Evolutionary conservation across 176 grass and related monocot genomes (phyloP), one percentile per base, ranked within the genome.

Genomic region (Zea luxurians): DNA sequence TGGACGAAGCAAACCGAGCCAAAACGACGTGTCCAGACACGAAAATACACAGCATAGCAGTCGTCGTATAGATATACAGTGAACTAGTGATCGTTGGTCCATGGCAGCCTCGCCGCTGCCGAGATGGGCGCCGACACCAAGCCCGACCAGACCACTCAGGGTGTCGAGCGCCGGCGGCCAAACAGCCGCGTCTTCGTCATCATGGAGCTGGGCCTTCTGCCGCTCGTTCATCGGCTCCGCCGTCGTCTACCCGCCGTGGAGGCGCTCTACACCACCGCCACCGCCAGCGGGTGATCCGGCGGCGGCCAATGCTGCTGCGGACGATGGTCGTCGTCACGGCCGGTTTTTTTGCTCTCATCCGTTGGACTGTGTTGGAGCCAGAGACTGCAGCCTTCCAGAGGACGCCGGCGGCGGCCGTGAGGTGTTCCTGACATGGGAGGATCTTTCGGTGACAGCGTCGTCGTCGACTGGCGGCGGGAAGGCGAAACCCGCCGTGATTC

Each of bases 101-200:
- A 89, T 90, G 88, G 84, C 80, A 17, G 44, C 70, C 0, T 83
- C 84, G 8, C 84, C 88, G 0, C 42, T 90, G 18, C 88, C 81
- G 0, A 59, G 59, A 54, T 90, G 88, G 84, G 85, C 77, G 0
- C 88, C 77, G 6, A 87, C 59, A 41, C 88, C 88, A 0, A 86
- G 83, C 50, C 84, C 84, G 0, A 78, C 58, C 27, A 79, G 76
- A 43, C 84, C 84, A 10, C 71, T 84, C 17, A 48, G 50, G 17
- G 42, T 10, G 15, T 49, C 49, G 0, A 66, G 48, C 10, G 43
- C 71, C 10, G 6, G 16, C 10, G 6, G 16, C 13, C 40, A 36
- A 53, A n/a, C 40, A 3, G 21, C n/a, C 17, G 15, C 0, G 48
- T 6, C 65, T 11, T 49, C 48, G 0, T 45, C 73, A 47, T 64